phyloP scores from a whole-genome alignment of 23 red algal species.

The Gracilaria domingensis region DNA sequence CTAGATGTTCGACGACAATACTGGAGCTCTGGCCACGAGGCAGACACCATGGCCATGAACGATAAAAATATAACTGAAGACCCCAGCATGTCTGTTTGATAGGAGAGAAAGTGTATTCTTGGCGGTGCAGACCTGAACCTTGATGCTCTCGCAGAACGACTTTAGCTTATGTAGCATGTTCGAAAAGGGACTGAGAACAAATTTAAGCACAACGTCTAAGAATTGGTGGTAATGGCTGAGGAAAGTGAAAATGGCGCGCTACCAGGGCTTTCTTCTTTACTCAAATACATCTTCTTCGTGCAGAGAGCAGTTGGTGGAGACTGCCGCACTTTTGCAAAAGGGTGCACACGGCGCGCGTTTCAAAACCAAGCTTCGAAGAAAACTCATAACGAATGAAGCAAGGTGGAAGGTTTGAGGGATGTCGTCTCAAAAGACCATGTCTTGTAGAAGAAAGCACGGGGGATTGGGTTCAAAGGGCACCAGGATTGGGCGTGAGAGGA shows the following conservation, averaged over 20 bases:
- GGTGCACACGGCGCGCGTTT: too few relatives aligned
- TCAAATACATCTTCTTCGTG: neutral
- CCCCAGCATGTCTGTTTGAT: neutral
- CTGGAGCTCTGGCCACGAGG: neutral
- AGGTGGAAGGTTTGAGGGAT: too few relatives aligned
- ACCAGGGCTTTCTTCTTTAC: neutral
- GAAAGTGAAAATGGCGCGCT: neutral
- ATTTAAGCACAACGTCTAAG: too few relatives aligned
- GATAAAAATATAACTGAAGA: neutral
- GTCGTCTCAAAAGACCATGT: too few relatives aligned
- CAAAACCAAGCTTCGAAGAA: too few relatives aligned
- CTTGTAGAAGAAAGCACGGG: too few relatives aligned
- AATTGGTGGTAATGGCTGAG: neutral
- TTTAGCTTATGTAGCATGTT: neutral
- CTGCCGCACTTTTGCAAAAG: neutral
- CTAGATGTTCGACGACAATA: conserved; percentile 28
- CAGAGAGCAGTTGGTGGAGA: neutral
- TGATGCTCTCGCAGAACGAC: neutral
- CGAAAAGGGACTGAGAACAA: neutral
- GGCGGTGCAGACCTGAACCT: neutral
- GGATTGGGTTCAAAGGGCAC: too few relatives aligned
- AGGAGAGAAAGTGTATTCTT: neutral
- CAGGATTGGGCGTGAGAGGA: too few relatives aligned
- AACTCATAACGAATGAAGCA: too few relatives aligned
- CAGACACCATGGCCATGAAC: neutral